phyloP scores from a whole-genome alignment of 768 basidiomycete species.

The Tephrocybe sp. region DNA sequence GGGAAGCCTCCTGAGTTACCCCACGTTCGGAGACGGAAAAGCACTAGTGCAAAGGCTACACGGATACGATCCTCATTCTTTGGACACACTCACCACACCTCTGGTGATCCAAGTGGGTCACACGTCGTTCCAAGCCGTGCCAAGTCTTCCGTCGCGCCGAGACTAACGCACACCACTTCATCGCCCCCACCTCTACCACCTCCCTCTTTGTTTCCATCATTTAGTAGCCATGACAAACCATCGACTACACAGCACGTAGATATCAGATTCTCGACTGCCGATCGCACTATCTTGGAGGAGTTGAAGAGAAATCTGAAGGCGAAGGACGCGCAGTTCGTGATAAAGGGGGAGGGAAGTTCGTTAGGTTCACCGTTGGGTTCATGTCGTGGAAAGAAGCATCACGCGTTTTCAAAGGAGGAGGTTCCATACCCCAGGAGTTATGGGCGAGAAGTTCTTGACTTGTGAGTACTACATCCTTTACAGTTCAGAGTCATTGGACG shows the following conservation, averaged over 20 bases:
- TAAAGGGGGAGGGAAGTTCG: conserved; percentile 42
- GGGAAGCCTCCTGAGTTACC: conserved; percentile 26
- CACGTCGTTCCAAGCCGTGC: neutral
- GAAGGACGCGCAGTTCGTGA: conserved; percentile 54
- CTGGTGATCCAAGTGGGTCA: conserved; percentile 1
- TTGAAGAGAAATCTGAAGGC: conserved; percentile 51
- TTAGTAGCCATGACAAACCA: conserved; percentile 8
- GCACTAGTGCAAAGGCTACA: conserved; percentile 28
- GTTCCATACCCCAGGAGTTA: conserved; percentile 75
- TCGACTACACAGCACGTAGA: conserved; percentile 13
- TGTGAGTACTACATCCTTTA: conserved; percentile 46
- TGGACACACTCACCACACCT: conserved; percentile 13
- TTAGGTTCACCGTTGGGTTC: conserved; percentile 26
- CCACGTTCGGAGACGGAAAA: conserved; percentile 32
- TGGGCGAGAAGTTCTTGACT: conserved; percentile 59
- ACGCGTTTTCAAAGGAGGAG: conserved; percentile 45
- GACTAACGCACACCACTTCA: conserved; percentile 8
- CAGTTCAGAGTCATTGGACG: neutral
- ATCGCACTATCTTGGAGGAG: conserved; percentile 60
- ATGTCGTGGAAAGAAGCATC: conserved; percentile 50
- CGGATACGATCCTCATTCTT: conserved; percentile 21
- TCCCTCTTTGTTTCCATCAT: conserved; percentile 4
- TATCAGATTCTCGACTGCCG: conserved; percentile 56
- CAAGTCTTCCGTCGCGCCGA: conserved; percentile 9
- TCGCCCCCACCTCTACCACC: conserved; percentile 9